Evolutionary conservation across 2,329 filamentous ascomycete genomes (phyloP), one percentile per base, ranked within the genome.

Genomic region (Monosporascus cannonballus): DNA sequence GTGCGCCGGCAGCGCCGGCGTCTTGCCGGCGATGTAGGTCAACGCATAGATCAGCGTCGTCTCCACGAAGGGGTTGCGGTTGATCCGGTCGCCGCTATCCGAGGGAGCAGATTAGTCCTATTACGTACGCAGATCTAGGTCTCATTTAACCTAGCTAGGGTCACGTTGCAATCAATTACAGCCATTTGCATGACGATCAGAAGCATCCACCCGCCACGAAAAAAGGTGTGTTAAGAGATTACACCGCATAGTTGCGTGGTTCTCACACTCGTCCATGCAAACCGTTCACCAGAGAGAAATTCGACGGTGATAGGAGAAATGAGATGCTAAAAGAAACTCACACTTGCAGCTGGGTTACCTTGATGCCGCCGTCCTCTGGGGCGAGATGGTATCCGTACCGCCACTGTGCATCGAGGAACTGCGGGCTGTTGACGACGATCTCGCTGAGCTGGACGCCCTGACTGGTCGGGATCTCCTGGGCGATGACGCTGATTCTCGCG

Each of bases 351-450:
- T 95, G 90, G 22, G 86, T 89, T 50, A 96, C 86, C 59, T 84
- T 82, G 58, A 95, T 86, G 45, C 90, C 92, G n/a, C 88, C 89
- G 54, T 85, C 81, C 45, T 84, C 76, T n/a, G 80, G 80, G 45
- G 81, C 80, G 54, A 86, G 74, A 57, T 86, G 81, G 67, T 93
- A 89, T 17, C 86, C 84, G 73, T 96, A 97, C 56, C 87, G 83
- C 94, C 94, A 99, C 60, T 86, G 79, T 3, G 92, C 92, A 61
- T 89, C 84, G 44, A 83, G 74, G 69, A 99, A 99, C 73, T 99
- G 94, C 48, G 94, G 94, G 64, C 91, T 96, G 60, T 85, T 83
- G 50, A 99, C 93, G 50, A 92, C 81, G 64, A 97, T 89, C 69
- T 90, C 88, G 54, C 73, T 78, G 54, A 83, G 68, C 64, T 84